Percentiles rank a stretch among this genome's conserved stretches.
These are phyloP conservation scores for Lentinus polychrous DNA, from an alignment of 1,284 basidiomycete genomes.

Conservation along the genomic window DNA sequence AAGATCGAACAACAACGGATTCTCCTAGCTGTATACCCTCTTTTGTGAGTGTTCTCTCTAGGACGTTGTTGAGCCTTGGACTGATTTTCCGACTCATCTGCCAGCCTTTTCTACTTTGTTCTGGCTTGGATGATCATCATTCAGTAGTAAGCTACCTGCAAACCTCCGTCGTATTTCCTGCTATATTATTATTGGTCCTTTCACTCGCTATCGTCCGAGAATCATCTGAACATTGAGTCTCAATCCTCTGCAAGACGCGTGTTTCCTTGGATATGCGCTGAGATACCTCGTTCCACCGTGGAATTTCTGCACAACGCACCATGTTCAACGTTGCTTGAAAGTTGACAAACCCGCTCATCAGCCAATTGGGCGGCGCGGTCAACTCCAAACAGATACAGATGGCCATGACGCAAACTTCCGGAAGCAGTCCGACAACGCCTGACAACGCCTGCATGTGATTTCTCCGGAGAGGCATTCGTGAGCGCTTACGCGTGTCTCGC, in stretches of 20 bases:
- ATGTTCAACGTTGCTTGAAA: too few species aligned
- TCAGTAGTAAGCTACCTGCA: constrained; percentile 33
- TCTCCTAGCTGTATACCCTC: constrained; percentile 87
- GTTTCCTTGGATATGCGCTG: too few species aligned
- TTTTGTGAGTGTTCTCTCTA: constrained; percentile 51
- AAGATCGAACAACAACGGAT: constrained; percentile 85
- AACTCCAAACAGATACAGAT: too few species aligned
- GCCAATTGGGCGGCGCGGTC: too few species aligned
- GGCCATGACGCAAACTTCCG: too few species aligned
- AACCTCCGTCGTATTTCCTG: background rate
- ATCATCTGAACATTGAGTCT: too few species aligned
- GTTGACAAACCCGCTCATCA: too few species aligned
- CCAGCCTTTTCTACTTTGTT: constrained; percentile 77
- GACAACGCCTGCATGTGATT: background rate
- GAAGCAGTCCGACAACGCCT: background rate
- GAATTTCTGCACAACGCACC: too few species aligned
- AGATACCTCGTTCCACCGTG: too few species aligned
- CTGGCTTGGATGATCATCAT: constrained; percentile 94
- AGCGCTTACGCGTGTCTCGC: background rate
- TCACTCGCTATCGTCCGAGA: too few species aligned
- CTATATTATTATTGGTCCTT: background rate
- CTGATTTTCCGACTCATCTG: background rate
- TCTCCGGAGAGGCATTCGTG: background rate
- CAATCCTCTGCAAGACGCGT: too few species aligned
- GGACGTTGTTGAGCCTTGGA: background rate